Percentiles rank a stretch among this genome's conserved stretches.
Evolutionary conservation across 768 basidiomycete species (phyloP).

Genomic region (Serendipita sp.): DNA sequence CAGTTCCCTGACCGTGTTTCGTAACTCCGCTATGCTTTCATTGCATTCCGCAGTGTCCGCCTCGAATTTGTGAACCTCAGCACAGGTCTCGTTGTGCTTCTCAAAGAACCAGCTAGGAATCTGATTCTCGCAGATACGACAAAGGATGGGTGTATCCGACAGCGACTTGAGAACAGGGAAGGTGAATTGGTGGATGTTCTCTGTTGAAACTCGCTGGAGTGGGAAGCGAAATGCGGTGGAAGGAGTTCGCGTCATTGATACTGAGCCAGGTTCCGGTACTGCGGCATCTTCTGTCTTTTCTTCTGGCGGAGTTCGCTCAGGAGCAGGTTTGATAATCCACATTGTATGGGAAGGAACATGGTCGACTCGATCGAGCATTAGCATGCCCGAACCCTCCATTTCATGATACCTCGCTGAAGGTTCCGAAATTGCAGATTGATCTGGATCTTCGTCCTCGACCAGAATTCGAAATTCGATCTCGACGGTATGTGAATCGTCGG

Average conservation of each 20-base stretch:
- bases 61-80: slow-evolving; percentile 87
- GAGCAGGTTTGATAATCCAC: slow-evolving; percentile 88
- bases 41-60: slow-evolving; percentile 89
- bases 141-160: slow-evolving; percentile 69
- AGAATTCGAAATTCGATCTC: slow-evolving; percentile 81
- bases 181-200: slow-evolving; percentile 16
- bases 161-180: slow-evolving; percentile 68
- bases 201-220: slow-evolving; percentile 10
- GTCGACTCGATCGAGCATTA: slow-evolving; percentile 85
- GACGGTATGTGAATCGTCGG: slow-evolving; percentile 86
- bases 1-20: slow-evolving; percentile 71
- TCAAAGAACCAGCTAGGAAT: slow-evolving; percentile 99
- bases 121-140: slow-evolving; percentile 93
- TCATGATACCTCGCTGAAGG: slow-evolving; percentile 34
- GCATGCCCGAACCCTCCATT: slow-evolving; percentile 98
- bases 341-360: slow-evolving; percentile 86
- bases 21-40: slow-evolving; percentile 76
- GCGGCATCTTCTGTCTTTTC: not conserved
- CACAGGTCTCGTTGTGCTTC: slow-evolving; percentile 99
- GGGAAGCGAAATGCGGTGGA: not conserved
- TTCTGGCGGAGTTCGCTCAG: slow-evolving; percentile 23
- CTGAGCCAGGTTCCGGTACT: too few species aligned
- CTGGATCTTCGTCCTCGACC: slow-evolving; percentile 42
- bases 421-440: slow-evolving; percentile 22
- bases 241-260: not conserved